phyloP scores from a whole-genome alignment of 2,329 filamentous ascomycete genomes.

The Sporothrix luriei region DNA sequence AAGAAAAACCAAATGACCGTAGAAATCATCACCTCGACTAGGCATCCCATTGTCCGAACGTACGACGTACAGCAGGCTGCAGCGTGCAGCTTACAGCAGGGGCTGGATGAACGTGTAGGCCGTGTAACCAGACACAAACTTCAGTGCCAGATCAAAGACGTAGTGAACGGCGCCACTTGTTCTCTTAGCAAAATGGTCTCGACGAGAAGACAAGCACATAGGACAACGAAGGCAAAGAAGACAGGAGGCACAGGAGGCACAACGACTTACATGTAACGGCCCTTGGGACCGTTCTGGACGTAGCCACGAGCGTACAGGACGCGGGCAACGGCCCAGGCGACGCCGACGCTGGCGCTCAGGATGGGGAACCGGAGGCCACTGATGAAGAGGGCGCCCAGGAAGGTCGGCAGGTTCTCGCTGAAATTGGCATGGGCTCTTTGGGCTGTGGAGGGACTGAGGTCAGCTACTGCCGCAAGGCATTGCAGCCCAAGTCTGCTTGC shows the following conservation, averaged over 20 bases:
- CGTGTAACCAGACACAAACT: conserved; percentile 50
- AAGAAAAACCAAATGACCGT: neutral
- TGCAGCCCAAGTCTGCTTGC: neutral
- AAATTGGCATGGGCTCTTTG: conserved; percentile 67
- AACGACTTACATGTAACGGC: conserved; percentile 48
- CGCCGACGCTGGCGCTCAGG: conserved; percentile 53
- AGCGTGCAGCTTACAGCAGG: conserved; percentile 2
- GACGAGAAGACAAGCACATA: neutral
- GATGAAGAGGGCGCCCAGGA: conserved; percentile 57
- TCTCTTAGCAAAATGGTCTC: neutral
- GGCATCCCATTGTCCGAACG: neutral
- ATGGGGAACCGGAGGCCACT: conserved; percentile 59
- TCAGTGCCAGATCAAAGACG: conserved; percentile 47
- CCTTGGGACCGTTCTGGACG: conserved; percentile 50
- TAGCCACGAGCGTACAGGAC: conserved; percentile 61
- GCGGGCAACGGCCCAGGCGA: conserved; percentile 56
- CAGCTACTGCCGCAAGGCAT: neutral
- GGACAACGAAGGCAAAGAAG: neutral
- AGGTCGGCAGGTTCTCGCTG: conserved; percentile 61
- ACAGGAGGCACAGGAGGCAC: neutral
- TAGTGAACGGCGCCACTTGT: conserved; percentile 44
- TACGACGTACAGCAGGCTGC: neutral
- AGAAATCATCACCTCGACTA: neutral
- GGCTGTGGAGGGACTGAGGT: conserved; percentile 43
- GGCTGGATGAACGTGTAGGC: conserved; percentile 42